phyloP scores from a whole-genome alignment of 352 stramenopile species.

The Proteromonas lacertae region DNA sequence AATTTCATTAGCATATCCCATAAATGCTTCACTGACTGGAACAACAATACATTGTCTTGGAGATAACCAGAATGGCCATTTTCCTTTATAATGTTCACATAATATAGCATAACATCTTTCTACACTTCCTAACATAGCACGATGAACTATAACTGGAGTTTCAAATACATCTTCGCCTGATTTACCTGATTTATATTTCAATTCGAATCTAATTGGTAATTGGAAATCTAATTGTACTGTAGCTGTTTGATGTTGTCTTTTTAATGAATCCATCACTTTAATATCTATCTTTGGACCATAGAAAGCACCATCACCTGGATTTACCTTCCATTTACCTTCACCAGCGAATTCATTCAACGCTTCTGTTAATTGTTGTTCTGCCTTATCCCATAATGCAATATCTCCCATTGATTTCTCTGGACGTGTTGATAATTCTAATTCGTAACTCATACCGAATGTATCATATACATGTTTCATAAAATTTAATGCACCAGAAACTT shows the following conservation, averaged over 20 bases:
- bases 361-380: constrained; percentile 31
- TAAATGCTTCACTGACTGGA: constrained; percentile 56
- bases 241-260: constrained; percentile 81
- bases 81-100: constrained; percentile 83
- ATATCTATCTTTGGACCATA: constrained; percentile 98
- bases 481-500: constrained; percentile 48
- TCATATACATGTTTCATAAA: constrained; percentile 95
- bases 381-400: constrained; percentile 59
- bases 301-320: constrained; percentile 85
- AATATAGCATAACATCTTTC: constrained; percentile 89
- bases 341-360: constrained; percentile 63
- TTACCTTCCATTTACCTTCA: constrained; percentile 68
- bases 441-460: constrained; percentile 83
- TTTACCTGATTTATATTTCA: constrained; percentile 38
- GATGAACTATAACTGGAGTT: constrained; percentile 82
- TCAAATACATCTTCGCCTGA: constrained; percentile 28
- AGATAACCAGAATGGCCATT: constrained; percentile 92
- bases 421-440: constrained; percentile 75
- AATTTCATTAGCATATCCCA: constrained; percentile 67
- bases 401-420: constrained; percentile 81
- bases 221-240: constrained; percentile 95
- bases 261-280: constrained; percentile 80
- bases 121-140: constrained; percentile 81
- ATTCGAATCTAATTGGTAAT: constrained; percentile 83
- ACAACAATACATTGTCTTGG: constrained; percentile 76